Percentiles rank a stretch among this genome's conserved stretches.
Conservation (phyloP, 148 eudicot genomes). For the Rhododendron williamsianum region DNA sequence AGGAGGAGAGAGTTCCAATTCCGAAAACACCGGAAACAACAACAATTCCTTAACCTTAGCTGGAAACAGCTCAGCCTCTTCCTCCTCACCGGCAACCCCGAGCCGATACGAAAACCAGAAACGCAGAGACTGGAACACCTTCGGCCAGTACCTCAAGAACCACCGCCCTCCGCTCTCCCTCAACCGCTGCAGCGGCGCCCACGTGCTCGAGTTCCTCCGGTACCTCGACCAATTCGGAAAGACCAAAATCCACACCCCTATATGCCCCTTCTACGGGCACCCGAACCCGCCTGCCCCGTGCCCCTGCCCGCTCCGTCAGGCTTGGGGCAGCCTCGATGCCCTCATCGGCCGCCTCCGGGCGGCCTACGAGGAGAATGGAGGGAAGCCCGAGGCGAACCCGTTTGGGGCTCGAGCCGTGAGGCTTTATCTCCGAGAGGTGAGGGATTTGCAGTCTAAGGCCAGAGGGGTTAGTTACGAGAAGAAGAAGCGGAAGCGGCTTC, state of each 20-base stretch:
- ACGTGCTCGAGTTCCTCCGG: slow-evolving; percentile 65
- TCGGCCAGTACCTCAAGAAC: slow-evolving; percentile 66
- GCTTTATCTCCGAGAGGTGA: slow-evolving; percentile 26
- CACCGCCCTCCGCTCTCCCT: slow-evolving; percentile 70
- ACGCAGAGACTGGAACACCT: slow-evolving; percentile 79
- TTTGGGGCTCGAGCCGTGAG: slow-evolving; percentile 32
- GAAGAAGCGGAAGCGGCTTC: slow-evolving; percentile 25
- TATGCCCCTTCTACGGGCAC: slow-evolving; percentile 33
- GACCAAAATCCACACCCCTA: slow-evolving; percentile 31
- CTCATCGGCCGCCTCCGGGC: slow-evolving; percentile 34
- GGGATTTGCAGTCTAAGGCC: slow-evolving; percentile 34
- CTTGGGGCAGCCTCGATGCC: slow-evolving; percentile 37
- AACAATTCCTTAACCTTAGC: neutral
- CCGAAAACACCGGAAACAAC: slow-evolving; percentile 1
- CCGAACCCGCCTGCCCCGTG: slow-evolving; percentile 34
- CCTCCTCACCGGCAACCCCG: slow-evolving; percentile 21
- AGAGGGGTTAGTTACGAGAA: slow-evolving; percentile 36
- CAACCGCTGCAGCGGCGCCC: slow-evolving; percentile 68
- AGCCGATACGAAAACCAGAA: slow-evolving; percentile 84
- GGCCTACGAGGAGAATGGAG: slow-evolving; percentile 34
- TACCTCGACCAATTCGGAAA: slow-evolving; percentile 57
- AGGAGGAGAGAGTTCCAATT: slow-evolving; percentile 19
- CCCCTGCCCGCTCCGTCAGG: slow-evolving; percentile 33
- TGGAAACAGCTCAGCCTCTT: neutral
- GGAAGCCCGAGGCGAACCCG: slow-evolving; percentile 28